Conservation (phyloP, 2,329 filamentous ascomycete genomes). For the Trichoderma hamatum region DNA sequence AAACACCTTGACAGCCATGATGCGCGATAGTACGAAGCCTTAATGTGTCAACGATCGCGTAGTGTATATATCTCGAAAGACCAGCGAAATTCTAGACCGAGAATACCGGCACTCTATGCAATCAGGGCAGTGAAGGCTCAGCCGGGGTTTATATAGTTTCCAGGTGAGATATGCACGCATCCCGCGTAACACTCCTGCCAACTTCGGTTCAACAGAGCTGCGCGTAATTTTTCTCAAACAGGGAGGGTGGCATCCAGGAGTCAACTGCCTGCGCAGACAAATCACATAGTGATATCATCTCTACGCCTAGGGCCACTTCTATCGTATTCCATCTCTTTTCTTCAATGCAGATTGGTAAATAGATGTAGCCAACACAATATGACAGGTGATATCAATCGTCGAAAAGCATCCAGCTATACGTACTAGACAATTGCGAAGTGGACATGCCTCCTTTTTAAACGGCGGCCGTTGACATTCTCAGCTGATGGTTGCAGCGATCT, state of each 20-base stretch:
- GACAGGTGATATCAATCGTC: neutral
- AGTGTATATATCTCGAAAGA: neutral
- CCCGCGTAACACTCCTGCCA: neutral
- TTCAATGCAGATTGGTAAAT: neutral
- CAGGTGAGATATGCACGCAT: neutral
- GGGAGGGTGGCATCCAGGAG: neutral
- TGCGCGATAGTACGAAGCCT: neutral
- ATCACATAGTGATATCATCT: neutral
- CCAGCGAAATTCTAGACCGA: neutral
- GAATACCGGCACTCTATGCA: neutral
- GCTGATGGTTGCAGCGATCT: neutral
- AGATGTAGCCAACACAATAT: neutral
- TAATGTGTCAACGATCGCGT: neutral
- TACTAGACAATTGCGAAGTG: neutral
- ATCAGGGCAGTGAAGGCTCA: neutral
- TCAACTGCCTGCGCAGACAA: neutral
- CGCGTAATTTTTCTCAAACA: neutral
- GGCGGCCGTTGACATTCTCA: neutral
- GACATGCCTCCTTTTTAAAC: neutral
- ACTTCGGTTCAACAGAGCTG: neutral
- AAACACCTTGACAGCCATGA: slow-evolving; percentile 48
- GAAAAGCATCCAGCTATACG: neutral
- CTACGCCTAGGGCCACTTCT: neutral
- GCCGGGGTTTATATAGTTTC: neutral
- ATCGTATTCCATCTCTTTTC: neutral